A percentile compares a stretch with the other conserved stretches of the same genome.
These are phyloP conservation scores for Tolypocladium sp. DNA, from an alignment of 2,329 filamentous ascomycete genomes.

Conservation along the genomic window DNA sequence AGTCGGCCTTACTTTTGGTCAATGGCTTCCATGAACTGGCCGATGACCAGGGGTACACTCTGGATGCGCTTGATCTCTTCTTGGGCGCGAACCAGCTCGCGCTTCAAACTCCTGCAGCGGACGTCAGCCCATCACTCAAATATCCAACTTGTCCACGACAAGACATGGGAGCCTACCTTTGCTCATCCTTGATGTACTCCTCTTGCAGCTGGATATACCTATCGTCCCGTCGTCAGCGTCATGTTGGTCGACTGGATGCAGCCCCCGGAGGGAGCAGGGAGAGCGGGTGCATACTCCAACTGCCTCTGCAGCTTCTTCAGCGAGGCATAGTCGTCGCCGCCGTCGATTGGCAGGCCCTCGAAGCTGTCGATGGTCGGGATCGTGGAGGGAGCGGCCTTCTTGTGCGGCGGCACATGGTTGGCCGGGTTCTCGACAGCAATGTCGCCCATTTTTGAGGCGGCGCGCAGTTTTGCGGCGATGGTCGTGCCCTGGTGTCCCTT, in stretches of 20 bases:
- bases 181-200: constrained; percentile 99
- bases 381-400: constrained; percentile 68
- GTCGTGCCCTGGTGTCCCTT: background rate
- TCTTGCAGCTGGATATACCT: constrained; percentile 96
- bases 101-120: constrained; percentile 71
- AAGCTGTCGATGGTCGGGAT: constrained; percentile 88
- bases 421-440: constrained; percentile 74
- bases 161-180: constrained; percentile 48
- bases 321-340: constrained; percentile 85
- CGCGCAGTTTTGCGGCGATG: background rate
- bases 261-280: constrained; percentile 4
- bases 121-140: constrained; percentile 2
- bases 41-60: constrained; percentile 94
- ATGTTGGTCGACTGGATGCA: constrained; percentile 1
- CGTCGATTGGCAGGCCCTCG: constrained; percentile 72
- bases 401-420: constrained; percentile 66
- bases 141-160: background rate
- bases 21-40: constrained; percentile 99
- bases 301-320: constrained; percentile 96
- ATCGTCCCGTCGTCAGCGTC: constrained; percentile 5
- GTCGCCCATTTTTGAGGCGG: constrained; percentile 62
- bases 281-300: constrained; percentile 61
- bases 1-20: constrained; percentile 74
- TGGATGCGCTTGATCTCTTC: constrained; percentile 99
- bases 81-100: constrained; percentile 92